Evolutionary conservation across 2,329 filamentous ascomycete genomes (phyloP), one percentile per base, ranked within the genome.

Genomic region (Tolypocladium tundrense): DNA sequence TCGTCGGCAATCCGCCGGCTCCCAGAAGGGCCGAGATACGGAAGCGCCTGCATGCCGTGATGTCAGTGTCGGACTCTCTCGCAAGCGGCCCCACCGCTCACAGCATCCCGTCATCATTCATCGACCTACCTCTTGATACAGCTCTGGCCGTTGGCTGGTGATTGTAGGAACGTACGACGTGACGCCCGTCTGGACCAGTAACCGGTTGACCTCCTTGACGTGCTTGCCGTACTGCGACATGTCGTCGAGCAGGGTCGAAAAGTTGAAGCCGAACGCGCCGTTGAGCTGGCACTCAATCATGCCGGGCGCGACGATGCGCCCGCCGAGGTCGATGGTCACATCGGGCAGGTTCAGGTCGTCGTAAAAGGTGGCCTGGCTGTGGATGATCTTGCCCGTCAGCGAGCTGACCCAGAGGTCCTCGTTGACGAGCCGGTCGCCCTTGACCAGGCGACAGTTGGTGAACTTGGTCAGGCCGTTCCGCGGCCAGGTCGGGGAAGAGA

Each of bases 271-370:
- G 67, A 91, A 93, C 11, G 89, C 91, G 53, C 92, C 92, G 67
- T 97, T 97, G 64, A 97, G 85, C 72, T 97, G 92, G 56, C 88
- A 88, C 64, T 97, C 92, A 65, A 97, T 94, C 68, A 97, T 81
- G 33, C 92, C 92, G 0, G 92, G 91, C 0, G 88, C 85, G 24
- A 97, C 71, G 63, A 96, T 93, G 65, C 90, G 90, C 59, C 91
- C 90, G 55, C 85, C 83, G 1, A 97, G 84, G 67, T 97, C 85
- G 65, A 96, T 79, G 57, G 87, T 86, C 64, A 85, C 75, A 68
- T 93, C 89, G 1, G 92, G 90, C 3, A 86, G 77, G 57, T 81
- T 76, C 52, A 85, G 79, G 56, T 88, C 80, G 65, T 86, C 85
- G 69, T 89, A 92, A 69, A 87, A 88, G 41, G 79, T 76, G 42